A percentile compares a stretch with the other conserved stretches of the same genome.
Conservation (phyloP, 2,329 filamentous ascomycete genomes). For the Calonectria hongkongensis region DNA sequence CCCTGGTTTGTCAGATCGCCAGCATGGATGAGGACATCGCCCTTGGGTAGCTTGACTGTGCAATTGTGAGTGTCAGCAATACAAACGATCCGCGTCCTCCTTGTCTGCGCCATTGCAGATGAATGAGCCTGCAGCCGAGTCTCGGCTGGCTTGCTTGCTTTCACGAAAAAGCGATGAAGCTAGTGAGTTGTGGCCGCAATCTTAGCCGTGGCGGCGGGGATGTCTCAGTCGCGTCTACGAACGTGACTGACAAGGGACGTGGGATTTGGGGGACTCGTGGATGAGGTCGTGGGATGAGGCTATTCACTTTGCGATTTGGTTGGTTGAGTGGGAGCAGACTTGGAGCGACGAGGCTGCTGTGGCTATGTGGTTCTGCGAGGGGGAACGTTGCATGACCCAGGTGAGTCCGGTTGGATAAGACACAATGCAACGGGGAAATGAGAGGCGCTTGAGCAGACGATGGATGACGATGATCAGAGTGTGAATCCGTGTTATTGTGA, state of each 20-base stretch:
- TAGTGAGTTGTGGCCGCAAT: conserved; percentile 28
- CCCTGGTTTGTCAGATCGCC: conserved; percentile 87
- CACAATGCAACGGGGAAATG: conserved; percentile 12
- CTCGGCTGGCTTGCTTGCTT: conserved; percentile 45
- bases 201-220: conserved; percentile 31
- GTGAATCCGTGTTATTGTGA: conserved; percentile 15
- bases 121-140: conserved; percentile 18
- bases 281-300: conserved; percentile 2
- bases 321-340: not conserved
- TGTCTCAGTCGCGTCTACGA: conserved; percentile 34
- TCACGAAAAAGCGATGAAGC: conserved; percentile 10
- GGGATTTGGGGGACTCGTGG: not conserved
- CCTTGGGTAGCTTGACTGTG: conserved; percentile 78
- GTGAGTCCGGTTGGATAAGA: conserved; percentile 8
- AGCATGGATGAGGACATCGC: conserved; percentile 85
- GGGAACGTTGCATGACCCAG: not conserved
- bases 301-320: conserved; percentile 19
- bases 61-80: conserved; percentile 86
- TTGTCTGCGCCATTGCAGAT: conserved; percentile 3
- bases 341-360: conserved; percentile 6
- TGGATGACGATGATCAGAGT: not conserved
- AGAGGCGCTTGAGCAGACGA: not conserved
- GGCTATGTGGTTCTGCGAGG: conserved; percentile 4
- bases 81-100: conserved; percentile 81
- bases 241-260: not conserved